phyloP scores from a whole-genome alignment of 2,329 filamentous ascomycete genomes.

The Huntiella bhutanensis region DNA sequence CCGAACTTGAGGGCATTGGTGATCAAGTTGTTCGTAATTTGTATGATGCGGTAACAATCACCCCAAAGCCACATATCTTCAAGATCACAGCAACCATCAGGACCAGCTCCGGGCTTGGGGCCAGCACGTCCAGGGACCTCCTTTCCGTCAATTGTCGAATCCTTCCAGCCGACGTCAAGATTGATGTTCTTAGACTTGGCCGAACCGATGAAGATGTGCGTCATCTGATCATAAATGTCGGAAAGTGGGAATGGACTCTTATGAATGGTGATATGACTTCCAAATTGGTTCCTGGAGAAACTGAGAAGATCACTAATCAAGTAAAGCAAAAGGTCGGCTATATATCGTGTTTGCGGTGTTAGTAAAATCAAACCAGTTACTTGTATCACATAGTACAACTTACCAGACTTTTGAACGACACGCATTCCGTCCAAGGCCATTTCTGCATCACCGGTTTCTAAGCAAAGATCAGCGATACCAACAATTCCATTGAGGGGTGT shows the following conservation, averaged over 20 bases:
- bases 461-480: constrained; percentile 82
- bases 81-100: constrained; percentile 45
- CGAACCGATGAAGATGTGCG: constrained; percentile 80
- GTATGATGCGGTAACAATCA: constrained; percentile 78
- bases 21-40: constrained; percentile 85
- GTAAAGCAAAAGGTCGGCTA: constrained; percentile 58
- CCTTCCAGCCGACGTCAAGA: constrained; percentile 47
- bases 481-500: constrained; percentile 91
- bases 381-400: constrained; percentile 4
- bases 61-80: constrained; percentile 82
- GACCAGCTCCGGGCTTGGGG: constrained; percentile 31
- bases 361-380: neutral
- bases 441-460: constrained; percentile 68
- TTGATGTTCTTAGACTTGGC: constrained; percentile 61
- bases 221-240: constrained; percentile 67
- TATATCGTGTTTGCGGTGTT: neutral
- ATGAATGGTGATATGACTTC: constrained; percentile 62
- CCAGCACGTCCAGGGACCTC: neutral
- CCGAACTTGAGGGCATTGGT: constrained; percentile 90
- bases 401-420: constrained; percentile 68
- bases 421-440: constrained; percentile 69
- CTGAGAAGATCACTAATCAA: constrained; percentile 76
- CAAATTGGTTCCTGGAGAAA: constrained; percentile 90
- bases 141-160: constrained; percentile 1
- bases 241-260: constrained; percentile 69